Evolutionary conservation across 1,284 basidiomycete genomes (phyloP).

Genomic region (Pterula multifida): DNA sequence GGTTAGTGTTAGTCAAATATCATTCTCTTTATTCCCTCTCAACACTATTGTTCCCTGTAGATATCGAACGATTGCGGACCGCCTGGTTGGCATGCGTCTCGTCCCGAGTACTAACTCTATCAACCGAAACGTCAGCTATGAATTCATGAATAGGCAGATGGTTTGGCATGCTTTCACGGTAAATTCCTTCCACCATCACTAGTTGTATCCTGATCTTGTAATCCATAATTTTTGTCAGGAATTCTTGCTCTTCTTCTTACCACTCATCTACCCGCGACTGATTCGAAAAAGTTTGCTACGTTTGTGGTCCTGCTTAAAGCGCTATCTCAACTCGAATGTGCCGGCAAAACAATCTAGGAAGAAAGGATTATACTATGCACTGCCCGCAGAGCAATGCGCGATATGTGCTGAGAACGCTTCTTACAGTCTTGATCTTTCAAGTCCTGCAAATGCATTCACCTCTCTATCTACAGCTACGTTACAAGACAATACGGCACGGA

Average conservation of each 20-base stretch:
- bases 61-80: slow-evolving; percentile 78
- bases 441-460: slow-evolving; percentile 37
- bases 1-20: slow-evolving; percentile 31
- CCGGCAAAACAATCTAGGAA: slow-evolving; percentile 8
- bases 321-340: slow-evolving; percentile 15
- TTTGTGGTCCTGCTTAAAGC: slow-evolving; percentile 26
- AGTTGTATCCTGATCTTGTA: too few relatives aligned
- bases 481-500: slow-evolving; percentile 11
- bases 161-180: slow-evolving; percentile 99
- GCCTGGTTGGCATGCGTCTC: slow-evolving; percentile 71
- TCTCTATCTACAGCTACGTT: slow-evolving; percentile 13
- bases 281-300: slow-evolving; percentile 47
- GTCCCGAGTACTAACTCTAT: slow-evolving; percentile 63
- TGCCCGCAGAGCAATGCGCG: slow-evolving; percentile 61
- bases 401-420: slow-evolving; percentile 69
- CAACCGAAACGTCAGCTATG: slow-evolving; percentile 87
- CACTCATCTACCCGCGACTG: slow-evolving; percentile 63
- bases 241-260: slow-evolving; percentile 89
- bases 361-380: slow-evolving; percentile 49
- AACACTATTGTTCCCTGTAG: slow-evolving; percentile 27
- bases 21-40: slow-evolving; percentile 1
- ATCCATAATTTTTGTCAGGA: too few relatives aligned
- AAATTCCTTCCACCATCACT: slow-evolving; percentile 20
- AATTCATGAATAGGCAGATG: slow-evolving; percentile 98
- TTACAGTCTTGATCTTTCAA: slow-evolving; percentile 42